Conservation (phyloP, 805 yeast genomes). For the Candida sakaeoensis region DNA sequence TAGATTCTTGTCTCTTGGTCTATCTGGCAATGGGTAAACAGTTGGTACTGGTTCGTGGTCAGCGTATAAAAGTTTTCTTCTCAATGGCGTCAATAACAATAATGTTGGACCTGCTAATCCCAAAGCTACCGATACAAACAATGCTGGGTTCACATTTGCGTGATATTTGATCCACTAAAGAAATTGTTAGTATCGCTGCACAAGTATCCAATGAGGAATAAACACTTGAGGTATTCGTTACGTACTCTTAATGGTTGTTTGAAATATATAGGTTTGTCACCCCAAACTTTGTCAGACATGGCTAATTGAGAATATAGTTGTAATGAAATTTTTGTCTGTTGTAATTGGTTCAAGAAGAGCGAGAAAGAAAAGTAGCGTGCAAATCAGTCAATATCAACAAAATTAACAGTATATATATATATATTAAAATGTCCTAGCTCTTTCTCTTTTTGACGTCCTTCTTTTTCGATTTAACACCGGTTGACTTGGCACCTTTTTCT, state of each 20-base stretch:
- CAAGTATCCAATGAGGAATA: too few species aligned
- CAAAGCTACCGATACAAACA: slow-evolving; percentile 59
- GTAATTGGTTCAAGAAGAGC: slow-evolving; percentile 7
- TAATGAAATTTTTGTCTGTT: slow-evolving; percentile 7
- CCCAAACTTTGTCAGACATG: slow-evolving; percentile 40
- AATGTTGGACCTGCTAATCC: slow-evolving; percentile 69
- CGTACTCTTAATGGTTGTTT: slow-evolving; percentile 63
- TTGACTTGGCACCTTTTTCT: slow-evolving; percentile 14
- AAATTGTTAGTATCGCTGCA: slow-evolving; percentile 7
- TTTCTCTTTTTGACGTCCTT: slow-evolving; percentile 8
- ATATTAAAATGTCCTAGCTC: not conserved
- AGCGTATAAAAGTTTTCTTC: slow-evolving; percentile 62
- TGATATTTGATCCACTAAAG: slow-evolving; percentile 69
- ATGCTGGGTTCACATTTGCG: slow-evolving; percentile 73
- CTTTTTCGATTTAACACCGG: slow-evolving; percentile 14
- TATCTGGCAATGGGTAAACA: slow-evolving; percentile 54
- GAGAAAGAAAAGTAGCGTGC: not conserved
- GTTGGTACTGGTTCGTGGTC: slow-evolving; percentile 66
- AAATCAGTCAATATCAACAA: not conserved
- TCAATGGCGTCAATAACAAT: slow-evolving; percentile 58
- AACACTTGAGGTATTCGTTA: slow-evolving; percentile 11
- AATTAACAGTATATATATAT: not conserved
- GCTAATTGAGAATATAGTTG: too few species aligned
- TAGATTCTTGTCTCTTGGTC: slow-evolving; percentile 47
- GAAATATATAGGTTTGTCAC: slow-evolving; percentile 54